A percentile compares a stretch with the other conserved stretches of the same genome.
Evolutionary conservation across 768 basidiomycete species (phyloP).

Genomic region (Rickenella mellea): DNA sequence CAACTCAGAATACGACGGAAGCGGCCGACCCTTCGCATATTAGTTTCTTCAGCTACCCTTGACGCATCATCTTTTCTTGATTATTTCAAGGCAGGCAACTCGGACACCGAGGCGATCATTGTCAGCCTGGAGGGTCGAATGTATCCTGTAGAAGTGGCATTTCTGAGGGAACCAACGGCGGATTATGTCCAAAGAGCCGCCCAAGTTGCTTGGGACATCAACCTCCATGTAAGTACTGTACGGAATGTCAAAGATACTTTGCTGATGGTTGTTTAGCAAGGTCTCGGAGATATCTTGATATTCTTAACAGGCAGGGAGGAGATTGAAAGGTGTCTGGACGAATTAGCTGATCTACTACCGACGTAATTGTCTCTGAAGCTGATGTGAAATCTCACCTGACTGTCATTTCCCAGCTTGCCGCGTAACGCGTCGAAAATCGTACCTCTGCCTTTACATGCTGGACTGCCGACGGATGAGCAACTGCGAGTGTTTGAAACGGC

Average conservation of each 20-base stretch:
- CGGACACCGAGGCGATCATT: constrained; percentile 67
- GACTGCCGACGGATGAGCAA: constrained; percentile 82
- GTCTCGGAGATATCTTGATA: constrained; percentile 81
- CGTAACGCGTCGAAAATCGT: constrained; percentile 46
- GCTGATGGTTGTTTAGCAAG: constrained; percentile 41
- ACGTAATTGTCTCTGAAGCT: constrained; percentile 33
- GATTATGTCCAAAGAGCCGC: constrained; percentile 83
- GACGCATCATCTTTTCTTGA: constrained; percentile 85
- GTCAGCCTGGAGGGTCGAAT: constrained; percentile 88
- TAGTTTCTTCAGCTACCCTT: constrained; percentile 94
- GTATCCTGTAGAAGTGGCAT: constrained; percentile 92
- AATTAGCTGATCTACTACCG: constrained; percentile 67
- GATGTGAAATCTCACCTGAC: background rate
- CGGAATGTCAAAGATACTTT: background rate
- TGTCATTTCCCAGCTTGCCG: constrained; percentile 31
- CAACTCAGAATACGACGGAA: constrained; percentile 75
- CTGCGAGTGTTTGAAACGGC: constrained; percentile 74
- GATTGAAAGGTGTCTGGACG: constrained; percentile 82
- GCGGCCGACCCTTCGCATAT: constrained; percentile 78
- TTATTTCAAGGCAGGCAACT: constrained; percentile 67
- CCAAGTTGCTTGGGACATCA: constrained; percentile 63
- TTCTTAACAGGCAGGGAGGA: constrained; percentile 96
- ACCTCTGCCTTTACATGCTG: constrained; percentile 80
- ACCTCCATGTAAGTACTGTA: constrained; percentile 56
- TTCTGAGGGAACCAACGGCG: constrained; percentile 63